phyloP scores from a whole-genome alignment of 208 protist species.

The Crithidia thermophila region DNA sequence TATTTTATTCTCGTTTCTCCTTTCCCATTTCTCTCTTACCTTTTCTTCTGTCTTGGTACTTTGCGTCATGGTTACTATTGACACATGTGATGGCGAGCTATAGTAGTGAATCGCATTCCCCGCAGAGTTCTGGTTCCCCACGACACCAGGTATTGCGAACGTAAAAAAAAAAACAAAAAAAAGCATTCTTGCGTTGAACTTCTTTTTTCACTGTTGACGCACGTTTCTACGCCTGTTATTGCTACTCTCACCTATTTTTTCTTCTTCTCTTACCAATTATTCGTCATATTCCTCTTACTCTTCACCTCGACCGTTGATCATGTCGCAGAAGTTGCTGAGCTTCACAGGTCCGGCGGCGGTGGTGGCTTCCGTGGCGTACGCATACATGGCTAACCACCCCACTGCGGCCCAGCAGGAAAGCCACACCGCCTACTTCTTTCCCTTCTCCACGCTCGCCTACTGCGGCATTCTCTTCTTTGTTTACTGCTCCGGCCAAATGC shows the following conservation, averaged over 20 bases:
- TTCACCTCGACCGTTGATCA: background rate
- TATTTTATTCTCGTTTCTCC: background rate
- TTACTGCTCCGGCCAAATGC: conserved; percentile 49
- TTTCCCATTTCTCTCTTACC: background rate
- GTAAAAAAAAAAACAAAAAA: background rate
- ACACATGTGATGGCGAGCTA: no score
- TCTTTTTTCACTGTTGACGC: background rate
- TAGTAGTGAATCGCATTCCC: no score
- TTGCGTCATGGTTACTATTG: background rate
- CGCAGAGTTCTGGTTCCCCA: no score
- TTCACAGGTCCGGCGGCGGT: conserved; percentile 27
- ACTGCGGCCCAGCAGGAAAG: conserved; percentile 4
- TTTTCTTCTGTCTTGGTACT: background rate
- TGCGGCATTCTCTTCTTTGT: conserved; percentile 33
- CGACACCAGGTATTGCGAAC: background rate
- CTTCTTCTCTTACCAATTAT: background rate
- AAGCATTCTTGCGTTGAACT: background rate
- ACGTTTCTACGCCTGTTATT: no score
- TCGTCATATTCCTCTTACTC: background rate
- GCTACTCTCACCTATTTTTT: background rate
- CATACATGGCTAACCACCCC: conserved; percentile 32
- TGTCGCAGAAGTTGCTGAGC: conserved; percentile 3
- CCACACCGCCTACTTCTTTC: conserved; percentile 20
- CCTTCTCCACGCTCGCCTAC: conserved; percentile 26
- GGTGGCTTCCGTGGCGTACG: conserved; percentile 34